phyloP scores from a whole-genome alignment of 1,284 basidiomycete genomes.

The Baeospora myosura region DNA sequence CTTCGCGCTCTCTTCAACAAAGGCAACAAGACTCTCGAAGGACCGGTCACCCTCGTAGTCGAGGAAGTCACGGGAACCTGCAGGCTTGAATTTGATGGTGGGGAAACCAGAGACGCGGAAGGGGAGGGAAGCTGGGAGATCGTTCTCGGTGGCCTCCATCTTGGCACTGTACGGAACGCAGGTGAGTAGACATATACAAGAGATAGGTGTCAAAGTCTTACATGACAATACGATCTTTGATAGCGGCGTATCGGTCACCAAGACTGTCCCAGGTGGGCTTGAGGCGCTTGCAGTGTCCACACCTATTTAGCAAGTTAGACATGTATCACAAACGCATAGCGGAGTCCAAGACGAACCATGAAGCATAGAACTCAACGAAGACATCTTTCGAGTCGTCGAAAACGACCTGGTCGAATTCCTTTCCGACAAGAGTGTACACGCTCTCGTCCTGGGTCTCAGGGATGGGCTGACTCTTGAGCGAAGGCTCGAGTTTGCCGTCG shows the following conservation, averaged over 20 bases:
- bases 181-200: conserved; percentile 11
- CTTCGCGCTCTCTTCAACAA: conserved; percentile 76
- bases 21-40: conserved; percentile 78
- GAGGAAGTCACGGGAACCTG: conserved; percentile 80
- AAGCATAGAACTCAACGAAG: conserved; percentile 95
- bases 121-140: conserved; percentile 80
- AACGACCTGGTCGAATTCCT: conserved; percentile 84
- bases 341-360: conserved; percentile 59
- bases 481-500: conserved; percentile 70
- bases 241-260: conserved; percentile 74
- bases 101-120: conserved; percentile 91
- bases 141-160: conserved; percentile 96
- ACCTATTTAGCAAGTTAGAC: conserved; percentile 45
- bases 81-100: conserved; percentile 94
- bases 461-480: conserved; percentile 87
- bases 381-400: conserved; percentile 90
- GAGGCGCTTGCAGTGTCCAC: conserved; percentile 93
- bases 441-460: conserved; percentile 79
- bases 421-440: conserved; percentile 83
- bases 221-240: conserved; percentile 82
- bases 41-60: conserved; percentile 92
- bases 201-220: conserved; percentile 32
- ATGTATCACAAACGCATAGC: conserved; percentile 8
- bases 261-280: conserved; percentile 92
- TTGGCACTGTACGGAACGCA: conserved; percentile 66